These are phyloP conservation scores for Pueraria montana DNA, from an alignment of 306 rosid genomes.

Conservation along the genomic window DNA sequence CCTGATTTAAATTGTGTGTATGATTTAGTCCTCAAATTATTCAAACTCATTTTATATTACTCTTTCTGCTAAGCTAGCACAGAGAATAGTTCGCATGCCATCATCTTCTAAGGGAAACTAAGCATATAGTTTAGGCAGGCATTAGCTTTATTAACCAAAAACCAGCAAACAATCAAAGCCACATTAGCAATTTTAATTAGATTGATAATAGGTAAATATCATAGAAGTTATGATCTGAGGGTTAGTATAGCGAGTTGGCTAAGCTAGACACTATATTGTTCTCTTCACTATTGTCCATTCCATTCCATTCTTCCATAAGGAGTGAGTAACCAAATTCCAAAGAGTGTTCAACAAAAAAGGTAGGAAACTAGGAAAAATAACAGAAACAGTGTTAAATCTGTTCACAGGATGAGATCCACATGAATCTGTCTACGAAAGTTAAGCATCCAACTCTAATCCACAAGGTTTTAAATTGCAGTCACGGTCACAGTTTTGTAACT, in stretches of 20 bases:
- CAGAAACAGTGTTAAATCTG: background rate
- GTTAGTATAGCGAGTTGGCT: background rate
- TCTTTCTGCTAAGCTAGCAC: background rate
- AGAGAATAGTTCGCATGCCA: constrained; percentile 3
- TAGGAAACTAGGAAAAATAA: background rate
- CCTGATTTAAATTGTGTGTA: background rate
- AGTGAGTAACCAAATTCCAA: constrained; percentile 1
- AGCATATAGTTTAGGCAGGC: constrained; percentile 21
- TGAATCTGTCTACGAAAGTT: background rate
- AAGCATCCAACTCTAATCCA: constrained; percentile 8
- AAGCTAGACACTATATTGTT: constrained; percentile 17
- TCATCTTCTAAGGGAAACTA: background rate
- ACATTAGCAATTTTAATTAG: background rate
- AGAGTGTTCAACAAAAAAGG: background rate
- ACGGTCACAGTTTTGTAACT: too few species aligned
- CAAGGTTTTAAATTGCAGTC: too few species aligned
- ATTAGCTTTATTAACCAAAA: constrained; percentile 7
- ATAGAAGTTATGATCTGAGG: background rate
- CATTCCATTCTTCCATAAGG: background rate
- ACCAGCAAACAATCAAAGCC: background rate
- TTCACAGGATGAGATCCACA: background rate
- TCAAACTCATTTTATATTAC: background rate
- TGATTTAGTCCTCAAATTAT: constrained; percentile 20
- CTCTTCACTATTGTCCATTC: background rate
- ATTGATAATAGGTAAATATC: background rate